These are phyloP conservation scores for Erythrophleum fordii DNA, from an alignment of 306 rosid species.

Conservation along the genomic window DNA sequence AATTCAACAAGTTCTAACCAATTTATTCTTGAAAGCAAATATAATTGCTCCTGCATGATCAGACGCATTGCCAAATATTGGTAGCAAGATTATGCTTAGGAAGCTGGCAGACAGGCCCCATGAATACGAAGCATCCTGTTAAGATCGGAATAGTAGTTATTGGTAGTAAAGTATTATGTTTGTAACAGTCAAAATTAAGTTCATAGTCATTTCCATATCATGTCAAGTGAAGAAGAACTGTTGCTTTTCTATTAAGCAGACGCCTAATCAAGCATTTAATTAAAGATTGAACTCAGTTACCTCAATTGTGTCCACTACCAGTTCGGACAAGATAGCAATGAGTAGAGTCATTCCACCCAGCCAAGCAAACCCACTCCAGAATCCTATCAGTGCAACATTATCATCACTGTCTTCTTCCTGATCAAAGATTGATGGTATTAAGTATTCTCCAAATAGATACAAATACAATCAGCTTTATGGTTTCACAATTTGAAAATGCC, in stretches of 20 bases:
- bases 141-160: no score
- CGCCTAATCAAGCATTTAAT: neutral
- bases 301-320: conserved; percentile 88
- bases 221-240: neutral
- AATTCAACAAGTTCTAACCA: no score
- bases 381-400: conserved; percentile 61
- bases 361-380: conserved; percentile 88
- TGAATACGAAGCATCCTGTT: no score
- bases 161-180: neutral
- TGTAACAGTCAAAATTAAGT: neutral
- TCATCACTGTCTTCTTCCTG: conserved; percentile 54
- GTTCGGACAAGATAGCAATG: conserved; percentile 85
- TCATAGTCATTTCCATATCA: conserved; percentile 1
- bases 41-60: no score
- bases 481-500: conserved; percentile 7
- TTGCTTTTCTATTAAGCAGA: neutral
- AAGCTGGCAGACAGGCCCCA: no score
- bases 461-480: neutral
- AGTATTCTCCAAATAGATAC: neutral
- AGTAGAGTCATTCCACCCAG: conserved; percentile 74
- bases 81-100: no score
- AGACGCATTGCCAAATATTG: no score
- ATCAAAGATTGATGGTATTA: conserved; percentile 15
- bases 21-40: no score
- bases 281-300: conserved; percentile 41